Evolutionary conservation across 257 asterid species (phyloP), one percentile per base, ranked within the genome.

Genomic region (Nicotiana benthamiana): DNA sequence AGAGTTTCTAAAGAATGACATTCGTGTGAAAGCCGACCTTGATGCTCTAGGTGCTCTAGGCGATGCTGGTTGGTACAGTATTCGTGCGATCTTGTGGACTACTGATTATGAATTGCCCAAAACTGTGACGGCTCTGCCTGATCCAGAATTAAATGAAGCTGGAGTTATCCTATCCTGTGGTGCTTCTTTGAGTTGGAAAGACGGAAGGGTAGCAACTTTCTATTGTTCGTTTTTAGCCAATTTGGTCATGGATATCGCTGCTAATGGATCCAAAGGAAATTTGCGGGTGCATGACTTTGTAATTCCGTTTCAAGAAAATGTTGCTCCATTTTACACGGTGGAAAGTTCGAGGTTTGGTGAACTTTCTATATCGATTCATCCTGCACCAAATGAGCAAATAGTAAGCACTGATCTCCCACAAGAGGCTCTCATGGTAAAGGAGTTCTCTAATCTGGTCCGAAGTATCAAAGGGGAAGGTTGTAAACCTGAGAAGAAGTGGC

Each of bases 31-130:
- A 76, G 88, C 94, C 0, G 92, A 90, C 77, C 97, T 94, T n/a
- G 97, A 94, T 79, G 89, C 95, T 18, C 95, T 89, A 0, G 98
- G 97, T 52, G 97, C 92, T 26, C 91, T 94, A 0, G 97, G 97
- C 3, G 97, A 92, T 26, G 74, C 40, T 0, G 97, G 98, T 18
- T 94, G 98, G 98, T 94, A 91, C 51, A 86, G 92, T 90, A 87
- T 89, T 78, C 77, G 93, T 27, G 93, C 97, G 43, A 90, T 91
- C 84, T 82, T 94, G 40, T 94, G 94, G 98, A 94, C 94, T 0
- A 82, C 86, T 15, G 85, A 87, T 43, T 92, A 84, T 6, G 85
- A 88, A 66, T 84, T 94, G 1, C 97, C 98, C 6, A 89, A 90
- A 83, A 83, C 92, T 0, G 97, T 81, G 3, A 82, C 89, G 1